Evolutionary conservation across 441 rosid species (phyloP), one percentile per base, ranked within the genome.

Genomic region (Omphalea diandra): DNA sequence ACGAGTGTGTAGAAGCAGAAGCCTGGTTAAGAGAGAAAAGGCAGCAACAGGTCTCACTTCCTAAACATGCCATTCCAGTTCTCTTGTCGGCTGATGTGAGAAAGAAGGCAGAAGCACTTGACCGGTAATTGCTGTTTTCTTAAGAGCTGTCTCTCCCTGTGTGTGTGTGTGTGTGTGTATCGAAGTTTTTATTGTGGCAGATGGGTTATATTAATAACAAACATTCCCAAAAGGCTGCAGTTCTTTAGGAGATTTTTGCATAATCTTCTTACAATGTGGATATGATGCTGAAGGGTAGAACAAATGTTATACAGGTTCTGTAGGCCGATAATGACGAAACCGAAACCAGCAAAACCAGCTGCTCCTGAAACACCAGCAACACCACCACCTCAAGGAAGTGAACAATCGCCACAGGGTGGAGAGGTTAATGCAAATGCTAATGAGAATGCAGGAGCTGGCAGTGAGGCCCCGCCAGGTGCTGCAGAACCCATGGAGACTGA

Each of bases 41-140:
- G 78, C 96, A 92, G 76, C 98, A 85, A 64, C 99, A 94, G 71
- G 97, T 90, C 10, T 73, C 81, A 1, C 97, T 94, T 56, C 97
- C 97, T 32, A 94, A 92, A 77, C 76, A 85, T 75, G 88, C 85
- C 27, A 70, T 78, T 14, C 99, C 98, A 3, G 92, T 79, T 70
- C 85, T 95, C 24, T 75, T 93, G 81, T 86, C 93, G 31, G 96
- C 92, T 73, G 99, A 95, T 43, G 80, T 88, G 71, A 86, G 75
- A 69, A 93, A 53, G 79, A 95, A 95, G 77, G 91, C 99, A 1
- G 95, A 95, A 78, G 80, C 95, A n/a, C 66, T 95, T 68, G 98
- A 95, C 81, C 84, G 93, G 99, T 95, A n/a, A 85, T 20, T 58
- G 11, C 32, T 36, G 5, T 22, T 55, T 12, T 41, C 41, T 26